Conservation (phyloP, 768 basidiomycete genomes). For the Hemileccinum rubropunctum region DNA sequence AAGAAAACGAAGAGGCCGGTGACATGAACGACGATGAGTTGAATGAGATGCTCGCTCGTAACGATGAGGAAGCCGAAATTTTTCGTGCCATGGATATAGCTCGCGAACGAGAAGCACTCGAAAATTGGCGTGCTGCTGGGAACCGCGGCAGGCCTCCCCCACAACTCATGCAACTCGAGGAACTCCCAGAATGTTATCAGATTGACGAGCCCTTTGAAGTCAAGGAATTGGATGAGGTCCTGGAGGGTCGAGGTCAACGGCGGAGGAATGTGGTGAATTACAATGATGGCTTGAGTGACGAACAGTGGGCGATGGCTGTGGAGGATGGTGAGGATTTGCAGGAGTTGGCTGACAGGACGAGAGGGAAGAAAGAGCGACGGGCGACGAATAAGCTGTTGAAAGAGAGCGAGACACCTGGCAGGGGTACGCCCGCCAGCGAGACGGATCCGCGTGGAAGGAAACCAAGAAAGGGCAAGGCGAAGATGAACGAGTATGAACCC, state of each 20-base stretch:
- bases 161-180: constrained; percentile 79
- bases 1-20: constrained; percentile 85
- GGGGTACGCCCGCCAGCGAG: constrained; percentile 65
- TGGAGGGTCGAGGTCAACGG: constrained; percentile 83
- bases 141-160: constrained; percentile 75
- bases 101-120: constrained; percentile 64
- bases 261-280: constrained; percentile 84
- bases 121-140: constrained; percentile 69
- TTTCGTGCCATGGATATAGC: constrained; percentile 84
- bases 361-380: constrained; percentile 65
- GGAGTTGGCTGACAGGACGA: constrained; percentile 63
- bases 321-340: constrained; percentile 82
- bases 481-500: constrained; percentile 49
- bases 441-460: constrained; percentile 55
- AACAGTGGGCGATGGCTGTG: constrained; percentile 86
- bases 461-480: constrained; percentile 58
- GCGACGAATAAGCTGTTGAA: constrained; percentile 55
- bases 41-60: constrained; percentile 87
- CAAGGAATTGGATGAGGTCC: constrained; percentile 45
- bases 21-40: constrained; percentile 95
- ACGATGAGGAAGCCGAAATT: constrained; percentile 69
- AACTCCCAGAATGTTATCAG: constrained; percentile 91
- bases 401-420: constrained; percentile 58
- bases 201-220: constrained; percentile 80
- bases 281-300: constrained; percentile 91